Evolutionary conservation across 306 rosid genomes (phyloP), one percentile per base, ranked within the genome.

Genomic region (Castanea crenata): DNA sequence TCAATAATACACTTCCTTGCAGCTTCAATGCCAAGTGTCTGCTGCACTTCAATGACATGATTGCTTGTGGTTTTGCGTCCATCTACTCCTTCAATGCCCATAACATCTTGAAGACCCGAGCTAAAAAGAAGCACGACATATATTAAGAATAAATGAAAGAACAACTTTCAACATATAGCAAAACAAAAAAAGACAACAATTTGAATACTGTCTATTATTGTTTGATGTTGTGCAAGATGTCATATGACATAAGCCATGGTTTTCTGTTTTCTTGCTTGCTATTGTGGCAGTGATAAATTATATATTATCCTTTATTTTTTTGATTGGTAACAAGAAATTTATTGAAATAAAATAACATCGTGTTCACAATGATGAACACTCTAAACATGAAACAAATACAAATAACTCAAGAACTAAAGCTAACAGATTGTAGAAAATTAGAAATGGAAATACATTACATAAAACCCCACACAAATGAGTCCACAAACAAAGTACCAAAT

Each of bases 1-100:
- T 89, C 88, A 73, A 91, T 93, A 79, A 92, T 94, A 44, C 93
- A 78, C 58, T 78, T 82, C 84, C 99, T 94, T 41, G 99, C 95
- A 75, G 97, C 99, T 89, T 94, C 99, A 79, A 94, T 92, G 80
- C 99, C 99, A 51, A 94, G 91, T 38, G 85, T 82, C 59, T 84
- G 83, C 71, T 84, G 80, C 79, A 92, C 91, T 91, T 94, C 99
- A 77, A 79, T 78, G 78, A 94, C 71, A 87, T 94, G 95, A 86
- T 94, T 94, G 82, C 91, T 92, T 23, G 79, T 78, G 55, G 97
- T 92, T 55, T 80, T 85, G 62, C 84, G 41, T 55, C 99, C 99
- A 78, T 91, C 89, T 55, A 94, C 87, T 62, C 99, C 99, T 85
- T 89, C 92, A 29, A 84, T 78, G 80, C 97, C 96, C 93, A 94